Evolutionary conservation across 306 rosid species (phyloP), one percentile per base, ranked within the genome.

Genomic region (Corylus americana): DNA sequence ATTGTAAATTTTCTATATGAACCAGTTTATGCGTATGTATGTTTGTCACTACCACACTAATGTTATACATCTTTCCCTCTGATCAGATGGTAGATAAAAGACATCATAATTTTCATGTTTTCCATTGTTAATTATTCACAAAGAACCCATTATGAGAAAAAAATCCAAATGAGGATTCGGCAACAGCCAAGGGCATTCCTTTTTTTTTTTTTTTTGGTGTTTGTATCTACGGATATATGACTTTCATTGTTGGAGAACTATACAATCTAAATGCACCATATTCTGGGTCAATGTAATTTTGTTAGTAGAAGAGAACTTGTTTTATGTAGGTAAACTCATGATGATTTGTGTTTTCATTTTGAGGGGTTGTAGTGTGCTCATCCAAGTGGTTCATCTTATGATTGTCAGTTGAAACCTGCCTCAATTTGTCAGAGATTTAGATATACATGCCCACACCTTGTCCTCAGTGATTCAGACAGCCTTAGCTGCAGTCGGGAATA

Each of bases 391-490:
- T 54, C 13, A 67, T 17, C 64, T 67, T 49, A 31, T 76, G 61
- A 61, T 42, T 84, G 67, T 64, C 83, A 79, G 84, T 83, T 79
- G 67, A 53, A 73, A 79, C 39, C 57, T 63, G 47, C 74, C 68
- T 67, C 54, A 77, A 18, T 37, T 59, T 70, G 58, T 42, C 29
- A 61, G 58, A 44, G 37, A 68, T 62, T 59, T 64, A 4, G 53
- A 68, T 49, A 75, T 39, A 63, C 5, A 48, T 64, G 57, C 61
- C 18, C 55, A 27, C 64, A 18, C 55, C 17, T 13, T 62, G 73
- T 25, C 72, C 44, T 74, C 77, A 39, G 75, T 63, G 12, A 55
- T n/a, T 55, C 20, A 16, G 71, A 42, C 76, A 27, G 51, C 48
- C 64, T 73, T 61, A 3, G 66, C 75, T 50, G 77, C 18, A 11